A percentile compares a stretch with the other conserved stretches of the same genome.
Conservation (phyloP, 192 early-diverging fungal genomes). For the Entomortierella chlamydospora region DNA sequence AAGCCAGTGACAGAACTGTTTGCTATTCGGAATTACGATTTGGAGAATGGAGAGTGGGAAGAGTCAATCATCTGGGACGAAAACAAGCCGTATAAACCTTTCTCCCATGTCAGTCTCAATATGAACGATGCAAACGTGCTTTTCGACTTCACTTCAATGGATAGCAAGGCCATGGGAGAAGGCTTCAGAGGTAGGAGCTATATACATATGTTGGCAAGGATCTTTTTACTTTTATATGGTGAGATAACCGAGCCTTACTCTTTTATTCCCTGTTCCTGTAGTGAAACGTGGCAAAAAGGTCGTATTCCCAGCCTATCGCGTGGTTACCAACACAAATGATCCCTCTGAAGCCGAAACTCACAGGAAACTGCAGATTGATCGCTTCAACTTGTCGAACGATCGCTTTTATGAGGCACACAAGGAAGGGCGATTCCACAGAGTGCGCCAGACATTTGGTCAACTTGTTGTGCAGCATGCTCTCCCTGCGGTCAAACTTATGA, state of each 20-base stretch:
- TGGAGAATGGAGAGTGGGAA: constrained; percentile 80
- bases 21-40: constrained; percentile 63
- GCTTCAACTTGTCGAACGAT: constrained; percentile 93
- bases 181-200: constrained; percentile 35
- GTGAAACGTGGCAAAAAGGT: constrained; percentile 47
- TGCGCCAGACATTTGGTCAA: constrained; percentile 90
- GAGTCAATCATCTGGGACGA: constrained; percentile 86
- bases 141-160: constrained; percentile 69
- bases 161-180: constrained; percentile 49
- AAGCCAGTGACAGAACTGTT: not conserved
- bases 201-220: too few species aligned
- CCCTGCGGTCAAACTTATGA: constrained; percentile 83
- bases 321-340: constrained; percentile 57
- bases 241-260: not conserved
- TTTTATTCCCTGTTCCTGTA: not conserved
- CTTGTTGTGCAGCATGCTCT: constrained; percentile 87
- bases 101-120: constrained; percentile 67
- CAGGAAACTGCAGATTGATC: constrained; percentile 71
- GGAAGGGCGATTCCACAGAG: constrained; percentile 74
- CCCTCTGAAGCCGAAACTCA: constrained; percentile 71
- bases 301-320: constrained; percentile 25
- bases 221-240: too few species aligned
- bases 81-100: constrained; percentile 63
- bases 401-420: constrained; percentile 82
- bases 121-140: constrained; percentile 84